phyloP scores from a whole-genome alignment of 1,284 basidiomycete genomes.

The Vanrija sp. region DNA sequence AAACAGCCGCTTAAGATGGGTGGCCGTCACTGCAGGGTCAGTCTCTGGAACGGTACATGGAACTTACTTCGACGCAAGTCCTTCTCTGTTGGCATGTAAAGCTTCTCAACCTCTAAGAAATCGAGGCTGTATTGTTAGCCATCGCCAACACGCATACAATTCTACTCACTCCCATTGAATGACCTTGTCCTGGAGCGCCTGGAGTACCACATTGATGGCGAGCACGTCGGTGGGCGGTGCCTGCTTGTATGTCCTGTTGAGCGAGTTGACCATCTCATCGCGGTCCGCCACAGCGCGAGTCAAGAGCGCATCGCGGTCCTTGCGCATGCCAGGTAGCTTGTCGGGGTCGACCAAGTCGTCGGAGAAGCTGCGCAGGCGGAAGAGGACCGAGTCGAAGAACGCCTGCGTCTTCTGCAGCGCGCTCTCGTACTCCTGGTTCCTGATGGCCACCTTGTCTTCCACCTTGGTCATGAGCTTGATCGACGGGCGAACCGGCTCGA shows the following conservation, averaged over 20 bases:
- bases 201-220: conserved; percentile 79
- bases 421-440: conserved; percentile 80
- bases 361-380: conserved; percentile 45
- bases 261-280: conserved; percentile 66
- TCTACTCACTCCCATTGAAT: conserved; percentile 78
- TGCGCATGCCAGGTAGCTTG: conserved; percentile 35
- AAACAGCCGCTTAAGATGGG: conserved; percentile 53
- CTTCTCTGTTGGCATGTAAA: conserved; percentile 50
- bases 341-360: conserved; percentile 45
- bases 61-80: conserved; percentile 43
- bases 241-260: conserved; percentile 76
- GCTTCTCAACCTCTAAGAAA: conserved; percentile 57
- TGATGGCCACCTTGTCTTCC: conserved; percentile 79
- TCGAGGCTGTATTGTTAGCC: conserved; percentile 26
- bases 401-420: conserved; percentile 66
- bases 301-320: conserved; percentile 54
- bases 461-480: conserved; percentile 76
- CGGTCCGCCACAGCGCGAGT: conserved; percentile 68
- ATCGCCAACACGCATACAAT: not conserved
- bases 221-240: conserved; percentile 79
- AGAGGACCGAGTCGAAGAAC: conserved; percentile 57
- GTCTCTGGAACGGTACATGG: not conserved
- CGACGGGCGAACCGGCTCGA: conserved; percentile 87
- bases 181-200: conserved; percentile 85
- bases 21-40: conserved; percentile 38